Conservation (phyloP, 2,329 filamentous ascomycete species). For the Fusarium veterinarium region DNA sequence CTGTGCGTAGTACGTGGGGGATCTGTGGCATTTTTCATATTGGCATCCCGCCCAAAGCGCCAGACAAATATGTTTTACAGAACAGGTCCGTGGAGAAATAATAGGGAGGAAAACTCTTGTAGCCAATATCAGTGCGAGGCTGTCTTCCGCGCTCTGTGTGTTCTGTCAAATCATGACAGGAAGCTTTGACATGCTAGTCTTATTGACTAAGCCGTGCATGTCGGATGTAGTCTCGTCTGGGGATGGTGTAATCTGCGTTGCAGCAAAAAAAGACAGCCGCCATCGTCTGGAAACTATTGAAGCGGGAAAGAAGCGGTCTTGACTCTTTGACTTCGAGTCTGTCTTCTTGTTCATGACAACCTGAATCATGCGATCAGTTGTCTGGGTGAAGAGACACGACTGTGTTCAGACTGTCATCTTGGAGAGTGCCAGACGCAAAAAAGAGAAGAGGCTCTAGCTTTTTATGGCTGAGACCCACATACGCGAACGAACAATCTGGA, state of each 20-base stretch:
- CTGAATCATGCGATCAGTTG: constrained; percentile 14
- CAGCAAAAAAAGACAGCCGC: constrained; percentile 26
- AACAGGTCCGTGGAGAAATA: neutral
- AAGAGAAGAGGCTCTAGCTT: neutral
- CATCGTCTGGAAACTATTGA: constrained; percentile 26
- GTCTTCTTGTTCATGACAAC: neutral
- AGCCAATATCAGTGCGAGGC: constrained; percentile 20
- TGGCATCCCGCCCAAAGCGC: neutral
- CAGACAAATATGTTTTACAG: neutral
- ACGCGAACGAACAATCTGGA: constrained; percentile 23
- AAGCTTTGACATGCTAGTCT: constrained; percentile 26
- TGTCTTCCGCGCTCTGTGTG: neutral
- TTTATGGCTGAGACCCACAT: constrained; percentile 4
- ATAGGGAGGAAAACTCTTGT: neutral
- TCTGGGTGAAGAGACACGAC: neutral
- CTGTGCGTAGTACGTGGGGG: constrained; percentile 9
- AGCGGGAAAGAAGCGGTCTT: constrained; percentile 24
- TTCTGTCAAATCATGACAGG: constrained; percentile 19
- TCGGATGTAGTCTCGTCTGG: constrained; percentile 27
- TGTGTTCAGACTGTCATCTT: constrained; percentile 31
- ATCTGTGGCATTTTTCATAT: neutral
- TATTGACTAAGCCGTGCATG: constrained; percentile 25
- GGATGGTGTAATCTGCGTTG: constrained; percentile 26
- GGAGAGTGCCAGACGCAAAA: constrained; percentile 9
- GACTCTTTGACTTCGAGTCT: neutral